Evolutionary conservation across 2,329 filamentous ascomycete genomes (phyloP).

Genomic region (Monosporascus sp.): DNA sequence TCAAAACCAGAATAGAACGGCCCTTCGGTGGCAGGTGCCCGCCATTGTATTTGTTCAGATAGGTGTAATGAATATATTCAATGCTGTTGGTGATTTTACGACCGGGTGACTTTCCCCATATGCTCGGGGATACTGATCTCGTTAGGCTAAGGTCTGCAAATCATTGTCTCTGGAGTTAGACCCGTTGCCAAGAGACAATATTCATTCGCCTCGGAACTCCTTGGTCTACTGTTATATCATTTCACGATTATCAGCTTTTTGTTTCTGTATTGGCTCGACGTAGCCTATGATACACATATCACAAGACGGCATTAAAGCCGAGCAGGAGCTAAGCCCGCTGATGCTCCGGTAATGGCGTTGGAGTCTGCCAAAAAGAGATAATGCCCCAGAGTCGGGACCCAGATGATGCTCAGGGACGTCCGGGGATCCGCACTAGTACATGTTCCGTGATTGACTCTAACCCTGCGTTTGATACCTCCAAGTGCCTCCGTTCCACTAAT

Average conservation of each 20-base stretch:
- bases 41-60: background rate
- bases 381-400: background rate
- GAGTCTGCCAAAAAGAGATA: background rate
- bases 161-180: background rate
- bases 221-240: too few relatives aligned
- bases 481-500: background rate
- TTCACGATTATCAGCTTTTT: background rate
- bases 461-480: background rate
- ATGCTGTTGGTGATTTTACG: too few relatives aligned
- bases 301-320: background rate
- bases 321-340: background rate
- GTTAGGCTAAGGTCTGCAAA: background rate
- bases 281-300: background rate
- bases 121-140: too few relatives aligned
- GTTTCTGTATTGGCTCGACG: background rate
- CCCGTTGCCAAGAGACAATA: background rate
- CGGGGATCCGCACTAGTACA: background rate
- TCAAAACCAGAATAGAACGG: background rate
- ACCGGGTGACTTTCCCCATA: too few relatives aligned
- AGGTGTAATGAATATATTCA: background rate
- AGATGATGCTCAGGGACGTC: background rate
- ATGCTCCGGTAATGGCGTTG: background rate
- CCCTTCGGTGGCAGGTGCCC: too few relatives aligned
- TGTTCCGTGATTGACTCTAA: background rate
- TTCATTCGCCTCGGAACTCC: too few relatives aligned